Conservation (phyloP, 352 stramenopile genomes). For the Pythium sp. region DNA sequence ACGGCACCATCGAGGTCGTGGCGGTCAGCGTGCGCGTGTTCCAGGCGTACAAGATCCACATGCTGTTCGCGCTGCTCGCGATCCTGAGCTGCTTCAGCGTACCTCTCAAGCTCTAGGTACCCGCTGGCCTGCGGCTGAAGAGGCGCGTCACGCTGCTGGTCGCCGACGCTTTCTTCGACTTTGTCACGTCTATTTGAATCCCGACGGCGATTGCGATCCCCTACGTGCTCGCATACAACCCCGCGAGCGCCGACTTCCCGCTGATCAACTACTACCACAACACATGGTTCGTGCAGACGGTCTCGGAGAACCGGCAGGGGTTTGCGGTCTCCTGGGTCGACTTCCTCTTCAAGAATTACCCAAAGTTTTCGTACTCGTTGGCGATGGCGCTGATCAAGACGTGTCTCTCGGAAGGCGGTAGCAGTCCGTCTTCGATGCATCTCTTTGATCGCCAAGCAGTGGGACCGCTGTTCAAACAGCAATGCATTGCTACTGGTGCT, state of each 20-base stretch:
- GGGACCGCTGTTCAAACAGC: background rate
- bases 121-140: background rate
- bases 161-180: conserved; percentile 5
- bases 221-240: conserved; percentile 8
- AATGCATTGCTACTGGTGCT: background rate
- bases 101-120: conserved; percentile 6
- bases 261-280: conserved; percentile 16
- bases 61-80: background rate
- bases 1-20: background rate
- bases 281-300: conserved; percentile 10
- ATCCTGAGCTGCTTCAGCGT: conserved; percentile 2
- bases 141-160: conserved; percentile 11
- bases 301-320: conserved; percentile 6
- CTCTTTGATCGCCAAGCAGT: background rate
- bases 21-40: background rate
- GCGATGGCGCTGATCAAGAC: conserved; percentile 5
- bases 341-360: conserved; percentile 9
- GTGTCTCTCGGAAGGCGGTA: background rate
- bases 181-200: background rate
- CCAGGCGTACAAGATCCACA: conserved; percentile 8
- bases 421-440: too few species aligned
- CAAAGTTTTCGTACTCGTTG: background rate
- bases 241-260: conserved; percentile 4
- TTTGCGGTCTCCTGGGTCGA: conserved; percentile 12
- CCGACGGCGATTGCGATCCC: conserved; percentile 8